Conservation (phyloP, 2,329 filamentous ascomycete species). For the Elsinoe arachidis region DNA sequence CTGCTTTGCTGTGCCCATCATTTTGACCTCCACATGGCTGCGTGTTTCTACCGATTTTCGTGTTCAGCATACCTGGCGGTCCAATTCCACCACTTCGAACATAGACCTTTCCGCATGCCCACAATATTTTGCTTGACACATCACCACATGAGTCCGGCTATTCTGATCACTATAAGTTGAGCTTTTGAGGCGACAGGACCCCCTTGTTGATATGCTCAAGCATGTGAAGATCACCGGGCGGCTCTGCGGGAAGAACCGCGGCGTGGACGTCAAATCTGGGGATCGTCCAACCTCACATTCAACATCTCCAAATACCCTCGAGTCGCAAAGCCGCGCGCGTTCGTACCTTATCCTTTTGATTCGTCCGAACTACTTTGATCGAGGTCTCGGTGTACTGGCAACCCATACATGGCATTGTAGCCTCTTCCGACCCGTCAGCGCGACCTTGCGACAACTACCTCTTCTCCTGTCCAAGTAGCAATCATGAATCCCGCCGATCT, state of each 20-base stretch:
- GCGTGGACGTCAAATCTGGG: conserved; percentile 2
- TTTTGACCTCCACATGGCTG: too few species aligned
- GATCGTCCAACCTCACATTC: conserved; percentile 1
- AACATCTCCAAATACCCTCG: background rate
- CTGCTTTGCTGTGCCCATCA: too few species aligned
- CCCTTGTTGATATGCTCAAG: background rate
- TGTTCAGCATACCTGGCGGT: too few species aligned
- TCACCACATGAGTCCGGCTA: too few species aligned
- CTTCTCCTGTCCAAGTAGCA: background rate
- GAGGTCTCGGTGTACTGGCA: background rate
- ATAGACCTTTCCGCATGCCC: too few species aligned
- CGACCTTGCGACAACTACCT: background rate
- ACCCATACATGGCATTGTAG: background rate
- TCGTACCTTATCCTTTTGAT: background rate
- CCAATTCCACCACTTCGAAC: too few species aligned
- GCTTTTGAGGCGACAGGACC: too few species aligned
- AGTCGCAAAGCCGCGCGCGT: background rate
- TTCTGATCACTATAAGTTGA: too few species aligned
- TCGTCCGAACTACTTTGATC: background rate
- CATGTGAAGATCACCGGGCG: background rate
- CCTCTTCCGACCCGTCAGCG: background rate
- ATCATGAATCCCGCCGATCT: conserved; percentile 30
- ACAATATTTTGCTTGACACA: too few species aligned
- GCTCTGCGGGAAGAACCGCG: conserved; percentile 8
- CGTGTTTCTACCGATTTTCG: too few species aligned